phyloP scores from a whole-genome alignment of 768 basidiomycete species.

The Strobilomyces dryophilus region DNA sequence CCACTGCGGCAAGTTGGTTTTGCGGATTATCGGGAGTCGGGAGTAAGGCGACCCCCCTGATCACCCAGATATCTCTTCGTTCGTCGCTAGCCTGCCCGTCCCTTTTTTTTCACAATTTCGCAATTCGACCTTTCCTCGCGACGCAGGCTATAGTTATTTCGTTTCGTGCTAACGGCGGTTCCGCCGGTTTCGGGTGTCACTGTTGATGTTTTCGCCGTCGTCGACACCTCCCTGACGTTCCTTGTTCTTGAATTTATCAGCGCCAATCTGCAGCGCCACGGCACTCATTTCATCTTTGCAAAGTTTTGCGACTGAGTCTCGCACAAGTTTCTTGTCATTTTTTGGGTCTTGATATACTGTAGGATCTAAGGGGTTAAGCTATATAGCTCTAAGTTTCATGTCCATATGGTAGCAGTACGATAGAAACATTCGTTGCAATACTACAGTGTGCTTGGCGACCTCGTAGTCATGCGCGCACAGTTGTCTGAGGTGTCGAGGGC shows the following conservation, averaged over 20 bases:
- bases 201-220: not conserved
- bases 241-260: not conserved
- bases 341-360: not conserved
- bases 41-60: slow-evolving; percentile 10
- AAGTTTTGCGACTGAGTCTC: not conserved
- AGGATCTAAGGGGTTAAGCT: slow-evolving; percentile 8
- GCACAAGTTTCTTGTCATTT: not conserved
- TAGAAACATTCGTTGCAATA: slow-evolving; percentile 5
- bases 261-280: not conserved
- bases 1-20: slow-evolving; percentile 48
- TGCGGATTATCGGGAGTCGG: slow-evolving; percentile 44
- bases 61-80: not conserved
- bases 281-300: not conserved
- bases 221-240: not conserved
- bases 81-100: slow-evolving; percentile 1
- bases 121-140: slow-evolving; percentile 6
- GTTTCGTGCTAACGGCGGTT: not conserved
- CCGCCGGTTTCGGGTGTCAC: not conserved
- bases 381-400: slow-evolving; percentile 6
- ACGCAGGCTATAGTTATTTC: slow-evolving; percentile 1
- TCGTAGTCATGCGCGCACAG: slow-evolving; percentile 33
- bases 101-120: not conserved
- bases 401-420: slow-evolving; percentile 4
- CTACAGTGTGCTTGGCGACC: not conserved
- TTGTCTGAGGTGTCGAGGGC: slow-evolving; percentile 19